Conservation (phyloP, 306 rosid genomes). For the Arachis hypogaea region DNA sequence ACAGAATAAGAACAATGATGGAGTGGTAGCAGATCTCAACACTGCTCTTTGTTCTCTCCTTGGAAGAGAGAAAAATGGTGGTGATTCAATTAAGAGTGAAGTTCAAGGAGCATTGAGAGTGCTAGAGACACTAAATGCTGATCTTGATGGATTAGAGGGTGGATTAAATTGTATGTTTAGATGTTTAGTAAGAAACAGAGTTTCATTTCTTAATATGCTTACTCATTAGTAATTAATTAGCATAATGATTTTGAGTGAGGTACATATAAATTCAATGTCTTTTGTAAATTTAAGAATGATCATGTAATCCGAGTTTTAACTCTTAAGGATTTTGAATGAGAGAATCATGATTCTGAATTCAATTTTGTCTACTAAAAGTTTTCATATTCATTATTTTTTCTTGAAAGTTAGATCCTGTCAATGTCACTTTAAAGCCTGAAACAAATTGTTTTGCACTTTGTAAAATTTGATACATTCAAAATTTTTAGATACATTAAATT, state of each 20-base stretch:
- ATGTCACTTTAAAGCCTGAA: neutral
- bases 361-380: neutral
- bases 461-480: too few species aligned
- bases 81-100: constrained; percentile 40
- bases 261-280: neutral
- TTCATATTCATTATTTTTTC: neutral
- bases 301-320: constrained; percentile 36
- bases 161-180: constrained; percentile 65
- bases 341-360: constrained; percentile 29
- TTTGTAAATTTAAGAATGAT: constrained; percentile 35
- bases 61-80: constrained; percentile 39
- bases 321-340: constrained; percentile 31
- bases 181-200: constrained; percentile 76
- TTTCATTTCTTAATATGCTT: constrained; percentile 67
- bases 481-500: too few species aligned
- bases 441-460: neutral
- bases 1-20: constrained; percentile 45
- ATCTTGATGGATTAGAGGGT: constrained; percentile 53
- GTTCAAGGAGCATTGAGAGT: constrained; percentile 49
- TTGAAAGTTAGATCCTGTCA: constrained; percentile 3
- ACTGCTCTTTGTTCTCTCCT: constrained; percentile 50
- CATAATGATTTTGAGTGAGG: neutral
- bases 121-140: constrained; percentile 52
- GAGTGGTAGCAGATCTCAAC: constrained; percentile 50
- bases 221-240: constrained; percentile 38